A percentile compares a stretch with the other conserved stretches of the same genome.
Conservation (phyloP, 371 early-diverging fungal genomes). For the Mycotypha africana region DNA sequence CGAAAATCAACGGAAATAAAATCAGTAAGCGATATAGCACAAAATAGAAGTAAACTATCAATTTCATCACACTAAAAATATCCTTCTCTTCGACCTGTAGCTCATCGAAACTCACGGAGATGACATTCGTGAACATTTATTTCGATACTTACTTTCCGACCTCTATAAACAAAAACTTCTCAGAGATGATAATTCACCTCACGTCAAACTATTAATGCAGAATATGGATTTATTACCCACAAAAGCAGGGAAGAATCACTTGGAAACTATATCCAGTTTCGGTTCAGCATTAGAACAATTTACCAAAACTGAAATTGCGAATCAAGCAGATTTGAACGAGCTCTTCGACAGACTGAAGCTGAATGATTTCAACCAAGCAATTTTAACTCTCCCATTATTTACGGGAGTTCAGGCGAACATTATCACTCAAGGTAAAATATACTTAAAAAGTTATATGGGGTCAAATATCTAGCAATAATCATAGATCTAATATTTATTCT, state of each 20-base stretch:
- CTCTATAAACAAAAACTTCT: slow-evolving; percentile 16
- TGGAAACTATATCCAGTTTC: slow-evolving; percentile 36
- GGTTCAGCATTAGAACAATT: slow-evolving; percentile 37
- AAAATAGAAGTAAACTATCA: too few relatives aligned
- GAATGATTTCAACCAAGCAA: slow-evolving; percentile 39
- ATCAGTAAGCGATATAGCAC: slow-evolving; percentile 32
- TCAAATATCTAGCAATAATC: too few relatives aligned
- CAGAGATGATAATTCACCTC: slow-evolving; percentile 25
- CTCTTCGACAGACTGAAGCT: slow-evolving; percentile 37
- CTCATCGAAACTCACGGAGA: slow-evolving; percentile 54
- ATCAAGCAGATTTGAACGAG: slow-evolving; percentile 34
- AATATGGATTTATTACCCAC: slow-evolving; percentile 21
- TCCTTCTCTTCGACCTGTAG: slow-evolving; percentile 17
- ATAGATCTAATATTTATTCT: slow-evolving; percentile 1
- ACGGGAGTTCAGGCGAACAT: slow-evolving; percentile 33
- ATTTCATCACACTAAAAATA: neutral
- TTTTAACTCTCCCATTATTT: slow-evolving; percentile 40
- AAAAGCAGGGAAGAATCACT: slow-evolving; percentile 21
- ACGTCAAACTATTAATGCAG: slow-evolving; percentile 45
- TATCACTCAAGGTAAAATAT: slow-evolving; percentile 41
- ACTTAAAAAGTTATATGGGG: too few relatives aligned
- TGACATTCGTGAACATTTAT: slow-evolving; percentile 49
- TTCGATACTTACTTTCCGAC: slow-evolving; percentile 47
- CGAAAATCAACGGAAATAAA: slow-evolving; percentile 46
- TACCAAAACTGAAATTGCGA: slow-evolving; percentile 36